Evolutionary conservation across 768 basidiomycete genomes (phyloP).

Genomic region (Boletellus sp.): DNA sequence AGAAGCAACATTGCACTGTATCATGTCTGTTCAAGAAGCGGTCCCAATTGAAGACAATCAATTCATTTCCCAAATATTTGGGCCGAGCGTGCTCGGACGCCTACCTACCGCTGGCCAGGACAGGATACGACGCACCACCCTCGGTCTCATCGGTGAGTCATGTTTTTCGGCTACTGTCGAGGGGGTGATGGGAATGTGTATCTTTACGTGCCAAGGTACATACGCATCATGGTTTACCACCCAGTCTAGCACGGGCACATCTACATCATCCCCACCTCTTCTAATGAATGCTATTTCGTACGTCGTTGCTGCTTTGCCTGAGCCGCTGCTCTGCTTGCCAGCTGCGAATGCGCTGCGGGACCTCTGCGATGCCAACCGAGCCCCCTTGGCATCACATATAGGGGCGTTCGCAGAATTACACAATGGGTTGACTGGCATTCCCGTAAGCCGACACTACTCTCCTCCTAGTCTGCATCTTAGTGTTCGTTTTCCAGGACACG

Average conservation of each 20-base stretch:
- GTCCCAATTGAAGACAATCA: constrained; percentile 55
- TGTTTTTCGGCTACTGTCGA: not conserved
- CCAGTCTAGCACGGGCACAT: constrained; percentile 32
- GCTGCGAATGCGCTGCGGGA: constrained; percentile 83
- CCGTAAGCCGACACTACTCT: constrained; percentile 43
- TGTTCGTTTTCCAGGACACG: constrained; percentile 50
- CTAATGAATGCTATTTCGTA: constrained; percentile 66
- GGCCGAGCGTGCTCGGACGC: constrained; percentile 62
- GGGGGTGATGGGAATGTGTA: not conserved
- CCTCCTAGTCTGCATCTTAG: not conserved
- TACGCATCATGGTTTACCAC: constrained; percentile 81
- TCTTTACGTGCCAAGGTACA: constrained; percentile 41
- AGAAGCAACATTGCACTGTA: constrained; percentile 83
- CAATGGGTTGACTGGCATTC: constrained; percentile 67
- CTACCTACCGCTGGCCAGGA: constrained; percentile 62
- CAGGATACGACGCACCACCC: constrained; percentile 67
- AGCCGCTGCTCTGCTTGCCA: constrained; percentile 57
- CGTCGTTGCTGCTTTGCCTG: constrained; percentile 67
- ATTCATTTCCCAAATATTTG: constrained; percentile 64
- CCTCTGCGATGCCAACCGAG: constrained; percentile 85
- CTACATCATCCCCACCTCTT: constrained; percentile 37
- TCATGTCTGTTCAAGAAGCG: constrained; percentile 86
- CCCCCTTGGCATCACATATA: constrained; percentile 80
- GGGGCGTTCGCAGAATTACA: constrained; percentile 82
- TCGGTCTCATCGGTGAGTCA: constrained; percentile 69